Base-by-base conservation (phyloP, 352 stramenopile genomes). In the Phytophthora pini region DNA sequence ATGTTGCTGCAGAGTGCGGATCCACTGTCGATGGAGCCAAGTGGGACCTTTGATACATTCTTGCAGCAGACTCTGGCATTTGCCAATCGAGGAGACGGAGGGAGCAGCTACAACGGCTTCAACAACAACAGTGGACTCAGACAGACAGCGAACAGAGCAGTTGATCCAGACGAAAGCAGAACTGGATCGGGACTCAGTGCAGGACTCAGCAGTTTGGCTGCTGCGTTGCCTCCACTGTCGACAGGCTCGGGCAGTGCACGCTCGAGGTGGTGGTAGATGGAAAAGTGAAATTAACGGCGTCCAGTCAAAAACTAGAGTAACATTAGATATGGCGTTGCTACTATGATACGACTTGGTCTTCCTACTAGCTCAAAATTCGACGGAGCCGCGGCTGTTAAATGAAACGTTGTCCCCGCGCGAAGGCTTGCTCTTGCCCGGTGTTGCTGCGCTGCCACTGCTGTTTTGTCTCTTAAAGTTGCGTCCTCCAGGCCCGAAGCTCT, bases 51-150 rank as follows among this genome's bases (percentile, higher is more conserved):
- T 43, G 74, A 80, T 68, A 61, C 68, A 12, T 94, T 94, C 39
- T 67, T 94, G 26, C 81, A 90, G 41, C 83, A 82, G 31, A 79
- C 85, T 2, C 41, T 91, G 11, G 60, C 76, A 15, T 90, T 90
- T 49, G 77, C 80, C 3, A 88, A 87, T 61, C 72, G 52, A 67
- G 58, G 56, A 29, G 53, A 60, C 50, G 61, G 26, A 13, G 61
- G 38, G 13, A 58, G 12, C 36, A 63, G 27, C 45, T 61, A 48
- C 38, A 65, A 17, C 61, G 49, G 26, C 55, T 64, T 65, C n/a
- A 67, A 32, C 13, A 65, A 47, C 8, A 61, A 20, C 24, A 72
- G 32, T 40, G 80, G 82, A 2, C 63, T 87, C 11, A 74, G 82
- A 34, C 80, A 87, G 45, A 82, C 77, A 47, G 79, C 79, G 20